Conservation (phyloP, 805 yeast genomes). For the Kodamaea lidongshanica region DNA sequence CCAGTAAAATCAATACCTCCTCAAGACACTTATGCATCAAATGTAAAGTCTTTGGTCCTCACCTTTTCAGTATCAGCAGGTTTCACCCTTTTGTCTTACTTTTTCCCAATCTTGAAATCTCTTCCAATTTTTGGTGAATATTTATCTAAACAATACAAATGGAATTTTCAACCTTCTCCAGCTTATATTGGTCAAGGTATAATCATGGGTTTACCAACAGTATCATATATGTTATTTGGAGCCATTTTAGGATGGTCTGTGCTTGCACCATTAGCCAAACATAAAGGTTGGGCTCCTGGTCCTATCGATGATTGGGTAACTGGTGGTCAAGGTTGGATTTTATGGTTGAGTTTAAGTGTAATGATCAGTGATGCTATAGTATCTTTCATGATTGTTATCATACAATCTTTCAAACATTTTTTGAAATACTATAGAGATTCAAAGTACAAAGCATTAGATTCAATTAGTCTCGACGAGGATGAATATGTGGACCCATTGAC, state of each 20-base stretch:
- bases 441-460: conserved; percentile 2
- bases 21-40: conserved; percentile 37
- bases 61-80: conserved; percentile 67
- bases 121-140: conserved; percentile 71
- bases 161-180: conserved; percentile 94
- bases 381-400: conserved; percentile 60
- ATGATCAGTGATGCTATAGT: conserved; percentile 91
- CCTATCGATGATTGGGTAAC: conserved; percentile 85
- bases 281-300: conserved; percentile 82
- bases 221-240: conserved; percentile 85
- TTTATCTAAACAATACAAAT: conserved; percentile 59
- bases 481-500: conserved; percentile 2
- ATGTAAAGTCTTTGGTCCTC: conserved; percentile 50
- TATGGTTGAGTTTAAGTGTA: conserved; percentile 88
- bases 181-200: conserved; percentile 97
- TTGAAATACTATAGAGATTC: conserved; percentile 6
- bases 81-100: conserved; percentile 68
- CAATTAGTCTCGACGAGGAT: not conserved
- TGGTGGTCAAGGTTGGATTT: conserved; percentile 96
- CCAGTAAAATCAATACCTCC: not conserved
- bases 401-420: conserved; percentile 30
- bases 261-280: conserved; percentile 72
- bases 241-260: conserved; percentile 88
- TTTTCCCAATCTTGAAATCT: conserved; percentile 59
- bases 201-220: conserved; percentile 93